Percentiles rank a stretch among this genome's conserved stretches.
Conservation (phyloP, 1,284 basidiomycete genomes). For the Pseudozyma flocculosa region DNA sequence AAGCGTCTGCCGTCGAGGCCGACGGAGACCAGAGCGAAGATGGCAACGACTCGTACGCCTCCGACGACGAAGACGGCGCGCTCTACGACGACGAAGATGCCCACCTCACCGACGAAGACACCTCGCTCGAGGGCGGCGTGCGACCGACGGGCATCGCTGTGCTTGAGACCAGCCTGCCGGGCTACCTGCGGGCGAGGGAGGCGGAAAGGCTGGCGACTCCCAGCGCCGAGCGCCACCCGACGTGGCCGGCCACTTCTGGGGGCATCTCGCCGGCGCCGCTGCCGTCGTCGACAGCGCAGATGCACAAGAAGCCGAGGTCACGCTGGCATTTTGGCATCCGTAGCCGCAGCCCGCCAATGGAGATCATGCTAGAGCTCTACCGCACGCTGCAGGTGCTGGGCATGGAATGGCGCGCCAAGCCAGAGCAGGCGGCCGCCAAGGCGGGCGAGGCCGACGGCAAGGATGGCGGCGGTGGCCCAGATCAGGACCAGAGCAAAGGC, state of each 20-base stretch:
- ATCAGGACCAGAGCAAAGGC: conserved; percentile 60
- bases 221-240: conserved; percentile 19
- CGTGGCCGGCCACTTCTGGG: conserved; percentile 18
- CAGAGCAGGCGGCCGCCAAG: conserved; percentile 6
- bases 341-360: conserved; percentile 92
- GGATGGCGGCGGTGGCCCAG: conserved; percentile 58
- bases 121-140: conserved; percentile 26
- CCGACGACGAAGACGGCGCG: conserved; percentile 43
- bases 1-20: conserved; percentile 20
- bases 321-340: conserved; percentile 97
- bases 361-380: conserved; percentile 99
- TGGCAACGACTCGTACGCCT: conserved; percentile 36
- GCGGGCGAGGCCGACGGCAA: conserved; percentile 42
- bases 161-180: conserved; percentile 44
- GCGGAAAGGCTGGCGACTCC: conserved; percentile 26
- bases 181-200: conserved; percentile 19
- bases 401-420: conserved; percentile 80
- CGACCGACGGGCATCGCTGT: conserved; percentile 31
- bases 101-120: conserved; percentile 32
- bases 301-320: conserved; percentile 59
- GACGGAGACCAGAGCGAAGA: conserved; percentile 43
- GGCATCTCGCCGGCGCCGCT: conserved; percentile 6
- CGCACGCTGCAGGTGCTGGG: conserved; percentile 85
- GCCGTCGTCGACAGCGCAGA: conserved; percentile 20
- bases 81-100: conserved; percentile 46